Conservation (phyloP, 169 alveolate species). For the Perkinsus marinus region DNA sequence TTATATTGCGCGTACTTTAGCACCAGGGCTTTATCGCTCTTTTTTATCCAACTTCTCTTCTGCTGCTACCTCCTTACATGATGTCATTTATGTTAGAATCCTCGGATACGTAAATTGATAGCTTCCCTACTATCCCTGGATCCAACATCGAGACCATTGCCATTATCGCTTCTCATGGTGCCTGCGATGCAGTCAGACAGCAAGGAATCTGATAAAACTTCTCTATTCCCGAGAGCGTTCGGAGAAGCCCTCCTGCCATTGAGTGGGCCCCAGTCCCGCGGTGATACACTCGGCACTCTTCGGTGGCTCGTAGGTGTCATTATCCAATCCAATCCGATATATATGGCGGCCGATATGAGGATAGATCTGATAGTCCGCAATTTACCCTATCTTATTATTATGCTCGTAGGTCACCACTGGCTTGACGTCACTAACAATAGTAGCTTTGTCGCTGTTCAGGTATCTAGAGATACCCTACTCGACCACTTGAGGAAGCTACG, state of each 20-base stretch:
- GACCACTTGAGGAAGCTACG: not conserved
- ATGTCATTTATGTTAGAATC: not conserved
- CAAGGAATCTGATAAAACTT: not conserved
- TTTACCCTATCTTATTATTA: not conserved
- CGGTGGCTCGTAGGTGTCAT: not conserved
- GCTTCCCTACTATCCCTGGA: not conserved
- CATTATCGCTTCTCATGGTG: not conserved
- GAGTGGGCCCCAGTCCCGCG: not conserved
- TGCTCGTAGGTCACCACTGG: not conserved
- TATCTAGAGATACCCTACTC: not conserved
- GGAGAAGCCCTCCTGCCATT: not conserved
- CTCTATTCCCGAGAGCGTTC: not conserved
- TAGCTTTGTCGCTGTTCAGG: not conserved
- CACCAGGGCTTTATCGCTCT: not conserved
- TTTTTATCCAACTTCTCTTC: not conserved
- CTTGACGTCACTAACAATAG: not conserved
- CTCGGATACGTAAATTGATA: not conserved
- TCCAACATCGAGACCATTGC: not conserved
- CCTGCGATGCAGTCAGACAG: not conserved
- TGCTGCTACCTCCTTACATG: no score
- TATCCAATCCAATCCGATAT: not conserved
- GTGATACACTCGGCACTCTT: not conserved
- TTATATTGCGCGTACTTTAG: no score
- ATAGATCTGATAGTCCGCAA: not conserved
- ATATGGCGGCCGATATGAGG: not conserved